Evolutionary conservation across 2,329 filamentous ascomycete species (phyloP), one percentile per base, ranked within the genome.

Genomic region (Talaromyces funiculosus): DNA sequence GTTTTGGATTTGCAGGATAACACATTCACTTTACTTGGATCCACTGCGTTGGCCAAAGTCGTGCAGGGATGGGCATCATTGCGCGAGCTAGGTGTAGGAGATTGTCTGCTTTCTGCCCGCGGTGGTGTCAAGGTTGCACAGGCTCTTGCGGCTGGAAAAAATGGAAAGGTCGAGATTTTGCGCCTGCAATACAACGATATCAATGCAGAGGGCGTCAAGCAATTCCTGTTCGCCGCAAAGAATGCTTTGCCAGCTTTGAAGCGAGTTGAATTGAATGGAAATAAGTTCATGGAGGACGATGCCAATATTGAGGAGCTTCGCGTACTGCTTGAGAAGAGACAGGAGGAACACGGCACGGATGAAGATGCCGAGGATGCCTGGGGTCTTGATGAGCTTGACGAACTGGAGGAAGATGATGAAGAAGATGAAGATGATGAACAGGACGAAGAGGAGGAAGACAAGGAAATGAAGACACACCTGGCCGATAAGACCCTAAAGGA

Each of bases 121-220:
- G 94, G 94, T 47, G 87, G 87, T 62, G 76, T 90, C 16, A 79
- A 89, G 62, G 81, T 99, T 14, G 89, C 87, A 16, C 78, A 86
- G 58, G 88, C 90, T 20, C 82, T 99, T 45, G 82, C 82, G 3
- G 82, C 86, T 71, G 92, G 90, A 43, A 84, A 86, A 65, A 97
- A 97, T 75, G 79, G 80, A 70, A 89, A 90, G 72, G 81, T 99
- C 22, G 86, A 96, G 78, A 86, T 86, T 9, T 79, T 99, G 67
- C 85, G 91, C 65, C 78, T 97, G 68, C 90, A 97, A 73, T 97
- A 89, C 81, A 97, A 97, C 78, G 94, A 99, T 66, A 94, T 99
- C 71, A 92, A 90, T 42, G 81, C 87, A 0, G 82, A 86, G 61
- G 90, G 88, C 18, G 75, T 97, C 54, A 86, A 89, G 71, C 83